Percentiles rank a stretch among this genome's conserved stretches.
Conservation (phyloP, 2,329 filamentous ascomycete genomes). For the Camptophora hylomeconis region DNA sequence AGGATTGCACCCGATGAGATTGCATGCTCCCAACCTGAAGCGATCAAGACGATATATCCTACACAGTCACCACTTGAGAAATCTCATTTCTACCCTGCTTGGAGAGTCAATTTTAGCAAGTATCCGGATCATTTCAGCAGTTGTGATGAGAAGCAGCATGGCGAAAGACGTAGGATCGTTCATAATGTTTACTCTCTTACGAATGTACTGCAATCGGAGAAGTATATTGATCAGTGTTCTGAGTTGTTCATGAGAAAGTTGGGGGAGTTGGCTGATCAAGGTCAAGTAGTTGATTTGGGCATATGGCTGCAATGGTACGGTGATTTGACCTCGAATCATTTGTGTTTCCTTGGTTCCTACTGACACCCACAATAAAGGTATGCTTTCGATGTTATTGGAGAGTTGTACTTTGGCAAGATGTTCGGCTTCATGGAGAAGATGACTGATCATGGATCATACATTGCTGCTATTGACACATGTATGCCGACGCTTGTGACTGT, state of each 20-base stretch:
- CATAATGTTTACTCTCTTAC: slow-evolving; percentile 12
- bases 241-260: slow-evolving; percentile 2
- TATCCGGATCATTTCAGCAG: slow-evolving; percentile 10
- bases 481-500: neutral
- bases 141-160: slow-evolving; percentile 10
- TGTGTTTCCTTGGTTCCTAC: neutral
- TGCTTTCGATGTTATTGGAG: slow-evolving; percentile 4
- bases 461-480: no score
- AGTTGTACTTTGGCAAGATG: slow-evolving; percentile 13
- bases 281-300: slow-evolving; percentile 8
- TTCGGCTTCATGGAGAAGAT: slow-evolving; percentile 14
- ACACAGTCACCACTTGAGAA: neutral
- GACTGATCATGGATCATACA: slow-evolving; percentile 13
- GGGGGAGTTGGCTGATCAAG: slow-evolving; percentile 4
- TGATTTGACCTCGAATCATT: neutral
- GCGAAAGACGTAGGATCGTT: slow-evolving; percentile 8
- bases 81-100: slow-evolving; percentile 3
- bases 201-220: slow-evolving; percentile 14
- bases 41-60: slow-evolving; percentile 8
- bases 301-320: slow-evolving; percentile 12
- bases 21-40: slow-evolving; percentile 8
- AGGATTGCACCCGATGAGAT: slow-evolving; percentile 12
- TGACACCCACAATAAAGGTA: no score
- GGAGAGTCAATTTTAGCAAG: slow-evolving; percentile 10
- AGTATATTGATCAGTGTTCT: slow-evolving; percentile 12